These are phyloP conservation scores for Magnusiomyces suaveolens DNA, from an alignment of 1,139 yeast species.

Conservation along the genomic window DNA sequence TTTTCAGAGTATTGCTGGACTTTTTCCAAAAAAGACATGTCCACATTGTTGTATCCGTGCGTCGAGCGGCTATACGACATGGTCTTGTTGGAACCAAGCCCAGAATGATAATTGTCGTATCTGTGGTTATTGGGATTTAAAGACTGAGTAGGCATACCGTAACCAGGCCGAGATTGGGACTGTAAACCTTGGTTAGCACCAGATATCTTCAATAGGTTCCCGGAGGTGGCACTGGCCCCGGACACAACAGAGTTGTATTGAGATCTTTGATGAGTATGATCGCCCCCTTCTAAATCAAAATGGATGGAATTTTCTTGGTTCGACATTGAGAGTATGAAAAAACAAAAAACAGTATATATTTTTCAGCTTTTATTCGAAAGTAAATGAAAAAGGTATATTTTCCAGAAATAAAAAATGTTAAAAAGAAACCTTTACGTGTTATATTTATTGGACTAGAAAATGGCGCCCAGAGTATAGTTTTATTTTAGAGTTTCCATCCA, in stretches of 20 bases:
- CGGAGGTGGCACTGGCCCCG: neutral
- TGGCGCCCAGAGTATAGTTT: too few species aligned
- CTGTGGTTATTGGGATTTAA: neutral
- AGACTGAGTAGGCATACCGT: neutral
- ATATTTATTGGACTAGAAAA: too few species aligned
- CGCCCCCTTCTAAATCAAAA: neutral
- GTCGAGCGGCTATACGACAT: neutral
- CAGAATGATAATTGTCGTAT: neutral
- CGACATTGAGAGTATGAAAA: too few species aligned
- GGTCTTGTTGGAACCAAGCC: neutral
- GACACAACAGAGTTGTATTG: neutral
- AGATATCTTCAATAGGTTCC: neutral
- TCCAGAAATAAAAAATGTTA: too few species aligned
- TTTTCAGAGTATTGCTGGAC: slow-evolving; percentile 21
- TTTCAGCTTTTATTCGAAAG: too few species aligned
- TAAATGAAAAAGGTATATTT: too few species aligned
- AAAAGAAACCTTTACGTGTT: too few species aligned
- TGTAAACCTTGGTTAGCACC: neutral
- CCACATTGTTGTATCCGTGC: neutral
- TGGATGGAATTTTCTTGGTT: too few species aligned
- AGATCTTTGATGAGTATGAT: neutral
- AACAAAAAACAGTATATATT: too few species aligned
- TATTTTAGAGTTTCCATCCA: too few species aligned
- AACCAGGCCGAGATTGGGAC: neutral
- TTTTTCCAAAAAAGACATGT: neutral